These are phyloP conservation scores for Suhomyces kilbournensis DNA, from an alignment of 805 yeast species.

Conservation along the genomic window DNA sequence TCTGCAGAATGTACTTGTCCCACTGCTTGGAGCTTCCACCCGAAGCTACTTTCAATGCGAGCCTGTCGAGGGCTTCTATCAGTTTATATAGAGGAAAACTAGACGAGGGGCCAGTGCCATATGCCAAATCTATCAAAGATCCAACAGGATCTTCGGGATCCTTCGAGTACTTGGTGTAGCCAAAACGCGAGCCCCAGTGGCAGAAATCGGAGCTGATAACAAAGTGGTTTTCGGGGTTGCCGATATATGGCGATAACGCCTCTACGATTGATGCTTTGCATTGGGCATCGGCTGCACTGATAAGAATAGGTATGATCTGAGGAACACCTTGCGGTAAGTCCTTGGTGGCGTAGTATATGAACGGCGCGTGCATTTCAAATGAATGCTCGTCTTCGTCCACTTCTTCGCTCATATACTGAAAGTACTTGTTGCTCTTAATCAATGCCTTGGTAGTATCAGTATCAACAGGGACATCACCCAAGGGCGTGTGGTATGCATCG, in stretches of 20 bases:
- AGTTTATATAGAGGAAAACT: constrained; percentile 60
- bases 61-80: constrained; percentile 68
- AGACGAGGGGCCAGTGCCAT: constrained; percentile 3
- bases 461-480: constrained; percentile 75
- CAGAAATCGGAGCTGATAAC: constrained; percentile 89
- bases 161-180: constrained; percentile 36
- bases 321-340: constrained; percentile 30
- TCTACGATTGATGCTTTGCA: constrained; percentile 46
- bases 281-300: constrained; percentile 56
- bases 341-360: constrained; percentile 49
- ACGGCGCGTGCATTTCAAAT: constrained; percentile 92
- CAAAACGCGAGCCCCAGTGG: constrained; percentile 72
- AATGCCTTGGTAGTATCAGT: constrained; percentile 38
- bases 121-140: constrained; percentile 3
- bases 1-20: constrained; percentile 59
- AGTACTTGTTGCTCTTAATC: constrained; percentile 28
- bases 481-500: constrained; percentile 69
- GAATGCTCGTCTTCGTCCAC: constrained; percentile 87
- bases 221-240: constrained; percentile 59
- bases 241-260: constrained; percentile 51
- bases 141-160: background rate
- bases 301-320: constrained; percentile 73
- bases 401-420: constrained; percentile 53
- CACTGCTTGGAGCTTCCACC: constrained; percentile 58
- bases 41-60: constrained; percentile 63